Conservation (phyloP, 352 stramenopile genomes). For the Phytophthora sojae region DNA sequence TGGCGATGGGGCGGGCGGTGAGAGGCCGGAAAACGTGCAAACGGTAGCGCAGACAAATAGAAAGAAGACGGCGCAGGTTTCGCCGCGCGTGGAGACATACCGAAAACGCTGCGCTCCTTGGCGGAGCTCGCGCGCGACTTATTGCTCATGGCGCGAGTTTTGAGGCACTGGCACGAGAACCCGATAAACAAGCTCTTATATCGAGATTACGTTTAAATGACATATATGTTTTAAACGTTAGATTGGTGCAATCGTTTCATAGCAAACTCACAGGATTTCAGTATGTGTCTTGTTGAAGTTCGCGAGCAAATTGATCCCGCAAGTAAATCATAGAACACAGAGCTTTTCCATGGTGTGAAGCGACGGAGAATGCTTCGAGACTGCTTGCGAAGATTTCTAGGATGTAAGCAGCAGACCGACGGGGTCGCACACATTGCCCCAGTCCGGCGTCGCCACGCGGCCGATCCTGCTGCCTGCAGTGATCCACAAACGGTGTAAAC, state of each 20-base stretch:
- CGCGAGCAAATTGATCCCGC: no score
- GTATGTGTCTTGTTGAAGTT: no score
- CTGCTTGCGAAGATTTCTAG: no score
- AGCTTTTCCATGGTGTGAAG: no score
- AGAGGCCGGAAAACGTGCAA: background rate
- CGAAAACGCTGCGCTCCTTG: conserved; percentile 90
- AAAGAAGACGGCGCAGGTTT: conserved; percentile 12
- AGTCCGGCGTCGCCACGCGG: no score
- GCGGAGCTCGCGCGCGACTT: conserved; percentile 70
- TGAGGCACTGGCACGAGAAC: conserved; percentile 16
- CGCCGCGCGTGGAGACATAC: conserved; percentile 43
- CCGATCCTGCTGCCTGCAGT: no score
- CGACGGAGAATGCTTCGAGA: no score
- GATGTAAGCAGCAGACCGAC: no score
- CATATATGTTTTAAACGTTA: background rate
- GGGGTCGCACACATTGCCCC: no score
- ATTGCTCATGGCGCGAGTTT: conserved; percentile 39
- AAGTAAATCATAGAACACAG: no score
- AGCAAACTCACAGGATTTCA: no score
- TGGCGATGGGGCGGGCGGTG: background rate
- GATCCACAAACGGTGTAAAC: background rate
- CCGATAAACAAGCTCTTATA: conserved; percentile 15
- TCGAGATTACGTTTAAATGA: background rate
- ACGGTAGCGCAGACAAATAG: conserved; percentile 2
- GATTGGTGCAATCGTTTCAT: background rate